Evolutionary conservation across 345 rosid species (phyloP).

Genomic region (Bruguiera gymnorhiza): DNA sequence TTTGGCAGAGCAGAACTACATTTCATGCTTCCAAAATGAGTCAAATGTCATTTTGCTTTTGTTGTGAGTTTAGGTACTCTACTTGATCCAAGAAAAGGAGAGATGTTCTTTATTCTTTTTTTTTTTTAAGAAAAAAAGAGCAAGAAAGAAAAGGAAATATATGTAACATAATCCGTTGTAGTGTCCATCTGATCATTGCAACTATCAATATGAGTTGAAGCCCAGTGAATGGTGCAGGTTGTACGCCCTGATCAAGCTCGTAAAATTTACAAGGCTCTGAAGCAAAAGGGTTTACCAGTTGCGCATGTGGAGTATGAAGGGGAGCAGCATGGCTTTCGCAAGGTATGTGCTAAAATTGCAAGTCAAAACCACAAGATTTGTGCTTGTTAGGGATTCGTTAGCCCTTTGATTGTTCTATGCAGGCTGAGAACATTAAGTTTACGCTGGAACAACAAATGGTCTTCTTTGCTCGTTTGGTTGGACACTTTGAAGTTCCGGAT

Average conservation of each 20-base stretch:
- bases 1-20: no score
- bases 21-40: not conserved
- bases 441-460: slow-evolving; percentile 91
- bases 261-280: slow-evolving; percentile 70
- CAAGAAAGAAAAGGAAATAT: not conserved
- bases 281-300: slow-evolving; percentile 83
- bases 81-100: no score
- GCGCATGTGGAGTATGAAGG: slow-evolving; percentile 95
- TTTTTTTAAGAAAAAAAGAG: no score
- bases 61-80: no score
- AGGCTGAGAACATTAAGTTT: slow-evolving; percentile 91
- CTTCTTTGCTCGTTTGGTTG: slow-evolving; percentile 78
- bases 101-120: no score
- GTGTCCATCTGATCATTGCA: not conserved
- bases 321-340: slow-evolving; percentile 95
- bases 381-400: not conserved
- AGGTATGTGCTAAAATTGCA: slow-evolving; percentile 41
- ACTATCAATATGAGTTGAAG: slow-evolving; percentile 1
- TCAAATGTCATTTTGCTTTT: not conserved
- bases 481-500: slow-evolving; percentile 73
- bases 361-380: not conserved
- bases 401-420: slow-evolving; percentile 13
- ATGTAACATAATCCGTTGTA: not conserved
- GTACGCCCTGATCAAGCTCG: slow-evolving; percentile 91
- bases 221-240: slow-evolving; percentile 44